Evolutionary conservation across 495 filamentous ascomycete species (phyloP), one percentile per base, ranked within the genome.

Genomic region (Annulohypoxylon maeteangense): DNA sequence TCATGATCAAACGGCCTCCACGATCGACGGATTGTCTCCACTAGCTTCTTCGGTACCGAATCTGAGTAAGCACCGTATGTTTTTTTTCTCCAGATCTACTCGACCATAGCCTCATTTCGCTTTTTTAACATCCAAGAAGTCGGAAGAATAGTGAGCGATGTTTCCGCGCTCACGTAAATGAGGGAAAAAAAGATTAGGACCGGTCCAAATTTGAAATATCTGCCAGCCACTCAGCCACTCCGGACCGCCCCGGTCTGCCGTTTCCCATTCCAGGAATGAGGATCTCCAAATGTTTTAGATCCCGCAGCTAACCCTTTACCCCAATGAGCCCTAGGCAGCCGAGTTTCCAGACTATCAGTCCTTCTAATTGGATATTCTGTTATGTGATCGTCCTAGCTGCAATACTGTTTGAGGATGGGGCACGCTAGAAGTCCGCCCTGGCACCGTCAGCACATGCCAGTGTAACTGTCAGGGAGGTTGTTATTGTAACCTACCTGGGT

Each of bases 281-380:
- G 45, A 59, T 60, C 55, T 44, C 6, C n/a, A 59, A 32, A 34
- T 44, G 31, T 57, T 23, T 60, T 67, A 60, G 64, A 59, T 66
- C 54, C 53, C 44, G 61, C 60, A 18, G 1, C 6, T 16, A 44
- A 10, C 29, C 59, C 27, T 55, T 20, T 50, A 50, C 45, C 45
- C 50, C 27, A 54, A 5, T n/a, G n/a, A 54, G n/a, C 50, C 45
- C 60, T 23, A 22, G 27, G 16, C 42, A 8, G 16, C 14, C 32
- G 16, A 55, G 8, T 44, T 55, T 50, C 48, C 44, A 48, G 18
- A 38, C 16, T 14, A 18, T 29, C 23, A 14, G 23, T 42, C 55
- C 12, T 32, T 32, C 48, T 44, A 20, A 62, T 62, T 62, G 59
- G 59, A 38, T 32, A 27, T 18, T 2, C 16, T 11, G 10, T 12